phyloP scores from a whole-genome alignment of 2,329 filamentous ascomycete genomes.

The Leptodontidium sp. region DNA sequence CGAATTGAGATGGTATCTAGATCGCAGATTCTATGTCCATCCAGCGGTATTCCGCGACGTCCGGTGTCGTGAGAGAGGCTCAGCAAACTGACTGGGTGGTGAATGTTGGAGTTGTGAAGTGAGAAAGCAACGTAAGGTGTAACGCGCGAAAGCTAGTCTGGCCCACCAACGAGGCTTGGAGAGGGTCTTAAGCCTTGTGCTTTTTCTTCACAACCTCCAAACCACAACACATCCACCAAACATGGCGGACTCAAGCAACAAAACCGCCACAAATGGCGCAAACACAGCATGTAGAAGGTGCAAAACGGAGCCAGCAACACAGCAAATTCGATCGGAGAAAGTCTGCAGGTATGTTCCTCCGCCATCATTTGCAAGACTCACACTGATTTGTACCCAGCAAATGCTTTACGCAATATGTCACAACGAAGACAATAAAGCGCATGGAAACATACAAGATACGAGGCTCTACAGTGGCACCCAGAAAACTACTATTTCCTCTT shows the following conservation, averaged over 20 bases:
- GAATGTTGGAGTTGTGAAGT: slow-evolving; percentile 12
- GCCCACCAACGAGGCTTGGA: slow-evolving; percentile 16
- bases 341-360: slow-evolving; percentile 45
- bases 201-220: slow-evolving; percentile 19
- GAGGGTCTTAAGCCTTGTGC: slow-evolving; percentile 26
- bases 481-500: slow-evolving; percentile 75
- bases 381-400: slow-evolving; percentile 53
- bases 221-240: slow-evolving; percentile 23
- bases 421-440: slow-evolving; percentile 82
- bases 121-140: slow-evolving; percentile 35
- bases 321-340: slow-evolving; percentile 45
- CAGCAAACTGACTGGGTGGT: slow-evolving; percentile 4
- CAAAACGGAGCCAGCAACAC: slow-evolving; percentile 40
- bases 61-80: slow-evolving; percentile 5
- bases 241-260: slow-evolving; percentile 27
- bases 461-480: slow-evolving; percentile 45
- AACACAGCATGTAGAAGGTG: slow-evolving; percentile 43
- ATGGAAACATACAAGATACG: slow-evolving; percentile 70
- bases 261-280: slow-evolving; percentile 19
- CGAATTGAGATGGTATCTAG: background rate
- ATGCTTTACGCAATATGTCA: slow-evolving; percentile 82
- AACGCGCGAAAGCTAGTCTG: slow-evolving; percentile 15
- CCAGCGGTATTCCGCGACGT: slow-evolving; percentile 17
- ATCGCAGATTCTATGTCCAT: slow-evolving; percentile 35
- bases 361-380: slow-evolving; percentile 24